phyloP scores from a whole-genome alignment of 139 green algal species.

The Coccomyxa sp. region DNA sequence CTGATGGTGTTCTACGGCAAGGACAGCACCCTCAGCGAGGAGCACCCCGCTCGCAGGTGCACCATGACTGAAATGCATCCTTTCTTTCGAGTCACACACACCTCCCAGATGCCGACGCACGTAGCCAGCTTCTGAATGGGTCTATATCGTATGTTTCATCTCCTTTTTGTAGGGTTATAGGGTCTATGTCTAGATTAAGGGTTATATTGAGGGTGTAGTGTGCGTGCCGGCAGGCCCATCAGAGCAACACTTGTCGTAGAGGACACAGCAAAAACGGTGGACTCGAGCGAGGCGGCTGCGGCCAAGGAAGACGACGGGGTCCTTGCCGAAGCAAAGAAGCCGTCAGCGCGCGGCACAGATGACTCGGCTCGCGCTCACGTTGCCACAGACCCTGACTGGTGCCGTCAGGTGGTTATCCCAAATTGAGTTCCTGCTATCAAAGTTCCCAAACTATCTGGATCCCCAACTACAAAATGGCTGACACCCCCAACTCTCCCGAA shows the following conservation, averaged over 20 bases:
- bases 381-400: not conserved
- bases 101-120: too few relatives aligned
- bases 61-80: too few relatives aligned
- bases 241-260: not conserved
- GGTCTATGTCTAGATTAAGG: too few relatives aligned
- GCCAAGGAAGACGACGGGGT: not conserved
- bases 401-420: not conserved
- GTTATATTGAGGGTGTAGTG: too few relatives aligned
- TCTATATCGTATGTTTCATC: too few relatives aligned
- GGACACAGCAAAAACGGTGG: not conserved
- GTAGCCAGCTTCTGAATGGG: too few relatives aligned
- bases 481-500: too few relatives aligned
- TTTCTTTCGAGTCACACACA: too few relatives aligned
- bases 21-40: not conserved
- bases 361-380: not conserved
- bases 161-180: too few relatives aligned
- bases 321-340: not conserved
- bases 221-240: not conserved
- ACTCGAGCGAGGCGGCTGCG: not conserved
- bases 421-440: too few relatives aligned
- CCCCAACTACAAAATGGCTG: too few relatives aligned
- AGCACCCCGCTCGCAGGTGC: not conserved
- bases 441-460: too few relatives aligned
- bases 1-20: slow-evolving; percentile 20
- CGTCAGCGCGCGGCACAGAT: not conserved